phyloP scores from a whole-genome alignment of 306 rosid species.

The Ormosia emarginata region DNA sequence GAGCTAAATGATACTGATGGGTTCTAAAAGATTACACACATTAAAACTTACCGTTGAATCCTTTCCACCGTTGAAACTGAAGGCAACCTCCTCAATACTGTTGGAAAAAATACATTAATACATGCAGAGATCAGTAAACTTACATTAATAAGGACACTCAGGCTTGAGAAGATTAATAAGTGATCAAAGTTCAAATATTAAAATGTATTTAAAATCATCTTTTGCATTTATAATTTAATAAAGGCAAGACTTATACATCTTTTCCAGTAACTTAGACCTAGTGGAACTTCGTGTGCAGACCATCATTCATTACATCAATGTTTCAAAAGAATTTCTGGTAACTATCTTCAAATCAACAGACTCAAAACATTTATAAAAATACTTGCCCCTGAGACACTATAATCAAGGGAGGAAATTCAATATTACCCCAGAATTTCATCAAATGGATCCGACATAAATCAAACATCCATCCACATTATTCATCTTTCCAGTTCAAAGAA shows the following conservation, averaged over 20 bases:
- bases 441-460: constrained; percentile 1
- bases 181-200: not conserved
- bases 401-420: not conserved
- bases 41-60: constrained; percentile 83
- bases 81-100: constrained; percentile 90
- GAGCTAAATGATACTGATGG: constrained; percentile 6
- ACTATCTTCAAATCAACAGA: constrained; percentile 19
- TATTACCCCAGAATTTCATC: constrained; percentile 9
- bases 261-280: not conserved
- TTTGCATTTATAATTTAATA: not conserved
- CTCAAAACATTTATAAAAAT: not conserved
- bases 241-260: not conserved
- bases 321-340: not conserved
- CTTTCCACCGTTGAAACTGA: constrained; percentile 97
- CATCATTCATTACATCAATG: not conserved
- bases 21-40: constrained; percentile 13
- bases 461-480: constrained; percentile 21
- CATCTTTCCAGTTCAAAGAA: not conserved
- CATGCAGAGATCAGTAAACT: constrained; percentile 8
- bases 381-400: not conserved
- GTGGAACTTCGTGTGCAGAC: not conserved
- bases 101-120: constrained; percentile 23
- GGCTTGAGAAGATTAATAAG: not conserved
- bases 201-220: not conserved
- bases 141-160: constrained; percentile 12